phyloP scores from a whole-genome alignment of 2,329 filamentous ascomycete species.

The Phoma herbarum region DNA sequence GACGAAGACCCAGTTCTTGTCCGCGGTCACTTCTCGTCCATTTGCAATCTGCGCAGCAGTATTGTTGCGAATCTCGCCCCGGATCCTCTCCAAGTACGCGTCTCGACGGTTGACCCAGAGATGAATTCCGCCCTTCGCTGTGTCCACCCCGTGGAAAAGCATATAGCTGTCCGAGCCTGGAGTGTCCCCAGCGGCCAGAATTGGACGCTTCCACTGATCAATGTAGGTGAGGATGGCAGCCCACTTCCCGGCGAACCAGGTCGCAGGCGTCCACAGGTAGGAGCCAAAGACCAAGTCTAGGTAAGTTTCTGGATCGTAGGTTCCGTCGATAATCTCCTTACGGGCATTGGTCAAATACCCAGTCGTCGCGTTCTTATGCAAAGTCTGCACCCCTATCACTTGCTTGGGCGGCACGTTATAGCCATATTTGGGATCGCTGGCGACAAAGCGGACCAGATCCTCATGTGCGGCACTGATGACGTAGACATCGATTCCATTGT shows the following conservation, averaged over 20 bases:
- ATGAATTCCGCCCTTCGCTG: constrained; percentile 40
- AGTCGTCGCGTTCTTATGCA: constrained; percentile 39
- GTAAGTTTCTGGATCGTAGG: constrained; percentile 37
- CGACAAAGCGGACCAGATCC: constrained; percentile 46
- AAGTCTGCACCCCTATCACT: constrained; percentile 44
- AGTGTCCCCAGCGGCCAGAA: constrained; percentile 41
- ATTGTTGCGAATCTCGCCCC: constrained; percentile 36
- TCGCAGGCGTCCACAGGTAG: constrained; percentile 44
- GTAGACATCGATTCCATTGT: constrained; percentile 42
- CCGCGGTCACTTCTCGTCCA: constrained; percentile 39
- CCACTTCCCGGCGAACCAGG: constrained; percentile 46
- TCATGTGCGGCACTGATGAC: constrained; percentile 44
- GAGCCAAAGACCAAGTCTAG: constrained; percentile 38
- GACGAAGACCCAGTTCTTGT: constrained; percentile 45
- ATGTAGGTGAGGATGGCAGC: constrained; percentile 44
- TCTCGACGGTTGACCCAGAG: constrained; percentile 42
- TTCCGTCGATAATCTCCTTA: constrained; percentile 38
- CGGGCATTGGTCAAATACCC: constrained; percentile 40
- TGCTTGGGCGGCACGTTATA: constrained; percentile 44
- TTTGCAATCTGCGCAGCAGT: constrained; percentile 38
- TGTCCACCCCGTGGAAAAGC: constrained; percentile 44
- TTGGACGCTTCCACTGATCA: constrained; percentile 42
- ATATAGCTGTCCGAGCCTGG: constrained; percentile 45
- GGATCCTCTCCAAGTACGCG: constrained; percentile 29
- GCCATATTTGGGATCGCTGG: constrained; percentile 44